Conservation (phyloP, 371 early-diverging fungal genomes). For the Nematocida ironsii region DNA sequence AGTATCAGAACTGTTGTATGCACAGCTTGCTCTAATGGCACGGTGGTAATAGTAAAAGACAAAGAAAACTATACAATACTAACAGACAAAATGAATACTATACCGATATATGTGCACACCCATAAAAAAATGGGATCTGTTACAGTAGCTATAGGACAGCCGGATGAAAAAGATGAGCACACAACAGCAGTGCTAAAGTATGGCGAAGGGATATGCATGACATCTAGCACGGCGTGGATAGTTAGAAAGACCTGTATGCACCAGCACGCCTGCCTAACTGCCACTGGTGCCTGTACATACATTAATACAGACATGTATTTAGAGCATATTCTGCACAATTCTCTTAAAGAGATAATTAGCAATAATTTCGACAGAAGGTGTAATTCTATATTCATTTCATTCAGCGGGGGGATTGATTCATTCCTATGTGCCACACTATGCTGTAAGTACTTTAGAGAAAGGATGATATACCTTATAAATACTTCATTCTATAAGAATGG, state of each 20-base stretch:
- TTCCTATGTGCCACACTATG: constrained; percentile 40
- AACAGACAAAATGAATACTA: constrained; percentile 6
- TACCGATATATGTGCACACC: too few species aligned
- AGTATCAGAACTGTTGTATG: background rate
- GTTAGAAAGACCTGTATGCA: too few species aligned
- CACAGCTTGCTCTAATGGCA: background rate
- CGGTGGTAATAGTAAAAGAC: background rate
- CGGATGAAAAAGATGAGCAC: too few species aligned
- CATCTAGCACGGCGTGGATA: too few species aligned
- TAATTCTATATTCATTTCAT: constrained; percentile 23
- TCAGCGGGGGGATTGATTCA: constrained; percentile 58
- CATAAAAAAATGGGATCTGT: too few species aligned
- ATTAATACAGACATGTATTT: too few species aligned
- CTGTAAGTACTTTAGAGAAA: constrained; percentile 3
- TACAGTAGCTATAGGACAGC: too few species aligned
- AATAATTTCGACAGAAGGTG: background rate
- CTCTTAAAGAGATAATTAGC: background rate
- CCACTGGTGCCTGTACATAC: too few species aligned
- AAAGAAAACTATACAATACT: background rate
- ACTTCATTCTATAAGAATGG: constrained; percentile 26
- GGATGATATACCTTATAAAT: constrained; percentile 36
- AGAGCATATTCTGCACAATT: constrained; percentile 10
- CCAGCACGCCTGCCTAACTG: too few species aligned
- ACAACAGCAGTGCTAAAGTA: too few species aligned
- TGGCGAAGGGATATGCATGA: too few species aligned